phyloP scores from a whole-genome alignment of 305 asterid genomes.

The Coffea humblotiana region DNA sequence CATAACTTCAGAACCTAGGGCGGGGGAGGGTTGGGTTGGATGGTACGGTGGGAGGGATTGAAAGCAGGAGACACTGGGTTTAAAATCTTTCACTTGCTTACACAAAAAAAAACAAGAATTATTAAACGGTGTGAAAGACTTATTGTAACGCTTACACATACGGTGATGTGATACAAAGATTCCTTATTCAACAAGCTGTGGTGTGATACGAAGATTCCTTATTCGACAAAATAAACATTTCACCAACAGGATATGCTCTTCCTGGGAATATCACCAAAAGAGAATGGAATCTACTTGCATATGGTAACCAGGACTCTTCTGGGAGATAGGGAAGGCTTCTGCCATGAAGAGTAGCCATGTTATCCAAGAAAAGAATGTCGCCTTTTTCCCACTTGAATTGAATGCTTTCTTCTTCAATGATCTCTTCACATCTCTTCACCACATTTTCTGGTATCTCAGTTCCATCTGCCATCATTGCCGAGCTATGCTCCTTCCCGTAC shows the following conservation, averaged over 20 bases:
- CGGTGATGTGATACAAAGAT: too few relatives aligned
- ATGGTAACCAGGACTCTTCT: conserved; percentile 76
- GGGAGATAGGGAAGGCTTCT: conserved; percentile 76
- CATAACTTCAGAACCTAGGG: too few relatives aligned
- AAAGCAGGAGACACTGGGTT: too few relatives aligned
- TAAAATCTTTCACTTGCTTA: too few relatives aligned
- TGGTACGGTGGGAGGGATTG: too few relatives aligned
- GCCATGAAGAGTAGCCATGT: conserved; percentile 68
- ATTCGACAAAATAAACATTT: not conserved
- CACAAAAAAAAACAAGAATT: too few relatives aligned
- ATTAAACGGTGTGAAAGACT: too few relatives aligned
- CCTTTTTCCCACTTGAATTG: conserved; percentile 82
- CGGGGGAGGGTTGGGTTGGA: too few relatives aligned
- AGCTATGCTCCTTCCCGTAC: conserved; percentile 73
- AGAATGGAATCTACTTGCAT: conserved; percentile 40
- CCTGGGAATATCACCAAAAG: not conserved
- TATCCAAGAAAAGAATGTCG: conserved; percentile 70
- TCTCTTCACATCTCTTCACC: conserved; percentile 67
- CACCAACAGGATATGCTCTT: not conserved
- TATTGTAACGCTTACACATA: too few relatives aligned
- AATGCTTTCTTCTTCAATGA: conserved; percentile 84
- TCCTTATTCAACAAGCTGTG: not conserved
- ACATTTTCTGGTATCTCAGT: conserved; percentile 48
- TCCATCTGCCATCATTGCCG: conserved; percentile 72
- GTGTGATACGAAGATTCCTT: not conserved